Percentiles rank a stretch among this genome's conserved stretches.
Evolutionary conservation across 1,139 yeast species (phyloP).

Genomic region (Barnettozyma hawaiiensis): DNA sequence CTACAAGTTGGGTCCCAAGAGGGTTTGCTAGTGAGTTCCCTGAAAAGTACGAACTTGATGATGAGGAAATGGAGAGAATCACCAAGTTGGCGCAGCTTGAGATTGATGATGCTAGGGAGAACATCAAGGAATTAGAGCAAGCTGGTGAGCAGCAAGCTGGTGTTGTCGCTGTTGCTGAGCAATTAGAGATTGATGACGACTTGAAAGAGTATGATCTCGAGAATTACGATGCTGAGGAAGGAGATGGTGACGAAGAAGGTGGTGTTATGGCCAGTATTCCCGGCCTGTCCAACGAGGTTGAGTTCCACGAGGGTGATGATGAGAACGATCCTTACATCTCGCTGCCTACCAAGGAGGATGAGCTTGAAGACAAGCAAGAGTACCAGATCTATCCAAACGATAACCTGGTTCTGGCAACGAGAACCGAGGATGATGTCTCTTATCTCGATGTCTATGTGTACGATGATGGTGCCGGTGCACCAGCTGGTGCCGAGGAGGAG

Average conservation of each 20-base stretch:
- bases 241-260: constrained; percentile 35
- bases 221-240: constrained; percentile 66
- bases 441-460: constrained; percentile 89
- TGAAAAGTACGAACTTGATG: constrained; percentile 79
- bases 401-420: constrained; percentile 80
- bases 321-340: constrained; percentile 74
- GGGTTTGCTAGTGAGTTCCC: constrained; percentile 95
- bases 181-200: constrained; percentile 69
- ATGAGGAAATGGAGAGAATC: constrained; percentile 89
- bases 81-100: constrained; percentile 80
- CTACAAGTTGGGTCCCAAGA: constrained; percentile 93
- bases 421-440: constrained; percentile 95
- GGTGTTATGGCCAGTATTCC: constrained; percentile 61
- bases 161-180: constrained; percentile 40
- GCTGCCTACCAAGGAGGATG: constrained; percentile 57
- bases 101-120: constrained; percentile 67
- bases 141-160: too few species aligned
- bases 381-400: constrained; percentile 86
- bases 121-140: constrained; percentile 37
- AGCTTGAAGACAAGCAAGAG: constrained; percentile 72
- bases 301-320: constrained; percentile 55
- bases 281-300: constrained; percentile 53
- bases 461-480: constrained; percentile 89
- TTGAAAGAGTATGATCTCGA: constrained; percentile 84
- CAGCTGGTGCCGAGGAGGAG: constrained; percentile 49